Base-by-base conservation (phyloP, 345 rosid species). In the Pugionium dolabratum region DNA sequence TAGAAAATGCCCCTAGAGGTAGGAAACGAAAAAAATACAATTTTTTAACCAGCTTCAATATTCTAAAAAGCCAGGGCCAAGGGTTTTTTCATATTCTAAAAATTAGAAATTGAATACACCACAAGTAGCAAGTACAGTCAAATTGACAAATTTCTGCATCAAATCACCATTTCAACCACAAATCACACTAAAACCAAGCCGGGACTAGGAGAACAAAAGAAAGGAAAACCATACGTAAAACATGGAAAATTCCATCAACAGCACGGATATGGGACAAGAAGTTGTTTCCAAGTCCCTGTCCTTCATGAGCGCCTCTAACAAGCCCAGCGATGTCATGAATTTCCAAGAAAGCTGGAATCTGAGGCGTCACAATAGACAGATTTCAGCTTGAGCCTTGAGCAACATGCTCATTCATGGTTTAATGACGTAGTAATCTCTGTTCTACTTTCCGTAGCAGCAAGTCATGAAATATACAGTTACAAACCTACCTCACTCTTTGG, bases 241-340 rank as follows among this genome's bases (percentile, higher is more conserved):
- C 97, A 75, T 94, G 99, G 79, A 90, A 94, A 66, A 94, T 90
- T 75, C 97, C 99, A 83, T 94, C 99, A 74, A 94, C 99, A 0
- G 99, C 99, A 49, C 99, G 95, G 59, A 94, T 94, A 62, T 94
- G 99, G 27, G 99, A 94, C 70, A 94, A 78, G 82, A 94, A 94
- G 79, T 69, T 90, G 79, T 94, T 94, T 64, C 99, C 99, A 82
- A 94, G 75, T 11, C 99, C 99, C 76, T 90, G 95, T 39, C 99
- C 99, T 80, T 85, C 72, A 73, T 94, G 99, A 50, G 99, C 99
- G 61, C 99, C 99, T 80, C 78, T 82, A 63, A 93, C 97, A 25
- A 93, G 82, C 65, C 98, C 98, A 71, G 98, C 98, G 56, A 93
- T 93, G 76, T 93, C 98, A 72, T 93, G 97, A 54, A 93, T 93